phyloP scores from a whole-genome alignment of 2,329 filamentous ascomycete species.

The Colletotrichum abscissum region DNA sequence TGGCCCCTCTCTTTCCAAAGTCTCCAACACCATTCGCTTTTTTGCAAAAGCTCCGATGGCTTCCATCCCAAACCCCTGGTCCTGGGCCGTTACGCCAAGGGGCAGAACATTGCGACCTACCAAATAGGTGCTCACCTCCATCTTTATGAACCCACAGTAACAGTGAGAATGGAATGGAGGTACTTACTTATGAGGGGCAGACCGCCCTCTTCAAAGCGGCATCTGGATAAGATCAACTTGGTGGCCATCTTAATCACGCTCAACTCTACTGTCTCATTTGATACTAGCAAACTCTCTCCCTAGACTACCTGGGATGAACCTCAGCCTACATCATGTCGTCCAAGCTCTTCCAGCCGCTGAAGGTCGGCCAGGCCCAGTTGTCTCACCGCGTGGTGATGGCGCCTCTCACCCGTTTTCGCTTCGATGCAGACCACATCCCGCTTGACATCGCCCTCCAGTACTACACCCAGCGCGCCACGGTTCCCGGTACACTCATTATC shows the following conservation, averaged over 20 bases:
- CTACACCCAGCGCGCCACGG: conserved; percentile 56
- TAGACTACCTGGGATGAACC: neutral
- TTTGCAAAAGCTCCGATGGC: conserved; percentile 10
- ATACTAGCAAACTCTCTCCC: neutral
- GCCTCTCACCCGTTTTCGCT: conserved; percentile 39
- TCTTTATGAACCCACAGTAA: conserved; percentile 9
- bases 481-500: conserved; percentile 56
- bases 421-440: conserved; percentile 35
- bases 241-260: neutral
- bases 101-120: neutral
- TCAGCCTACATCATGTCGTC: conserved; percentile 21
- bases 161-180: neutral
- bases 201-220: neutral
- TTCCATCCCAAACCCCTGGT: conserved; percentile 14
- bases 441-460: conserved; percentile 49
- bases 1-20: neutral
- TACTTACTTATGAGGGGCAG: conserved; percentile 1
- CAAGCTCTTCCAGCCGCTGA: conserved; percentile 36
- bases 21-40: conserved; percentile 19
- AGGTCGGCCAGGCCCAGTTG: conserved; percentile 37
- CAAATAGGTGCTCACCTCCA: neutral
- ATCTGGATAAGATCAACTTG: neutral
- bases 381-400: conserved; percentile 40
- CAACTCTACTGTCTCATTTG: neutral
- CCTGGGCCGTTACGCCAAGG: conserved; percentile 6